These are phyloP conservation scores for Fomitopsis pulvina DNA, from an alignment of 768 basidiomycete genomes.

Conservation along the genomic window DNA sequence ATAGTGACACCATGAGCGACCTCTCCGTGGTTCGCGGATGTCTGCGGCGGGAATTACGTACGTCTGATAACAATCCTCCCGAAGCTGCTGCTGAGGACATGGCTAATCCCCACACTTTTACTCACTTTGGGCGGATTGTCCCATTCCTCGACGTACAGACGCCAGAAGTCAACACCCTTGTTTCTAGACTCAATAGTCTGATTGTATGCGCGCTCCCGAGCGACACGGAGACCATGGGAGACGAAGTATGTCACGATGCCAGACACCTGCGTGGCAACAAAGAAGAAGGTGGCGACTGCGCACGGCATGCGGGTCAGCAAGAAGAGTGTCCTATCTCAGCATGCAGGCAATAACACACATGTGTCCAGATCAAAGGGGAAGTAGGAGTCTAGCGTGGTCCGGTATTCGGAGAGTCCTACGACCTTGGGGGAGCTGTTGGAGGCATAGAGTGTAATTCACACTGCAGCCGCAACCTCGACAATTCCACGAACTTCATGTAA, in stretches of 20 bases:
- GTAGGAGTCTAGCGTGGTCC: constrained; percentile 57
- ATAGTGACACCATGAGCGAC: constrained; percentile 5
- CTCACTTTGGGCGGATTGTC: constrained; percentile 37
- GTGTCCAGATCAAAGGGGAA: constrained; percentile 66
- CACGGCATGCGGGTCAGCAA: constrained; percentile 18
- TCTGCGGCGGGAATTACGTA: constrained; percentile 3
- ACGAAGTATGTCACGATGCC: constrained; percentile 79
- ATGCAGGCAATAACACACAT: constrained; percentile 37
- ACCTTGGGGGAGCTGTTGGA: constrained; percentile 52
- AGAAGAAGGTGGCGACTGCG: constrained; percentile 66
- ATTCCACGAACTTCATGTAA: constrained; percentile 45
- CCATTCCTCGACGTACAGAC: constrained; percentile 80
- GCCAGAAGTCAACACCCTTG: constrained; percentile 82
- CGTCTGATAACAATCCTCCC: constrained; percentile 15
- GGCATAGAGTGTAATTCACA: not conserved
- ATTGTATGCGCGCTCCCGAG: constrained; percentile 69
- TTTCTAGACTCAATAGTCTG: constrained; percentile 81
- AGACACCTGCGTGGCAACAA: constrained; percentile 70
- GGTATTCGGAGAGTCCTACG: constrained; percentile 47
- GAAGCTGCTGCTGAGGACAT: constrained; percentile 9
- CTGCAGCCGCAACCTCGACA: not conserved
- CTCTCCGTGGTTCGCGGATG: not conserved
- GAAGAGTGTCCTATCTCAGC: constrained; percentile 55
- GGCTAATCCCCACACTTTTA: constrained; percentile 6
- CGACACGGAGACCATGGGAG: constrained; percentile 73